Percentiles rank a stretch among this genome's conserved stretches.
Conservation (phyloP, 2,329 filamentous ascomycete genomes). For the Stachybotrys chartarum region DNA sequence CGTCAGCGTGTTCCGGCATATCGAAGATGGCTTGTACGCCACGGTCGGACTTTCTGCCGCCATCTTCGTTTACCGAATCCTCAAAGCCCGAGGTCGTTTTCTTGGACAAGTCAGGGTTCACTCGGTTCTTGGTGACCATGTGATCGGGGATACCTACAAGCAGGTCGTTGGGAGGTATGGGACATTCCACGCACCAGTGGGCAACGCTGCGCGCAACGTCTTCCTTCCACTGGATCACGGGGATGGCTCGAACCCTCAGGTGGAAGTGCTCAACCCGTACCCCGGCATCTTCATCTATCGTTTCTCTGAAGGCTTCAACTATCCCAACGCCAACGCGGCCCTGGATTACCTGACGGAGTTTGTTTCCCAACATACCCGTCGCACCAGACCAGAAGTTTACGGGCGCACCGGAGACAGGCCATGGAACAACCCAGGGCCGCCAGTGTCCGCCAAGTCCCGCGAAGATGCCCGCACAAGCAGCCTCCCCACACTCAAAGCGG, state of each 20-base stretch:
- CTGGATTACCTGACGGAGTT: slow-evolving; percentile 68
- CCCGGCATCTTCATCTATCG: slow-evolving; percentile 95
- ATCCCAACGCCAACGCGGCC: slow-evolving; percentile 86
- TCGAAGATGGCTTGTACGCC: slow-evolving; percentile 88
- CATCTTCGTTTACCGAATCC: slow-evolving; percentile 73
- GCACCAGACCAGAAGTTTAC: slow-evolving; percentile 65
- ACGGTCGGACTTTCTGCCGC: slow-evolving; percentile 73
- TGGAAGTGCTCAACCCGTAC: slow-evolving; percentile 74
- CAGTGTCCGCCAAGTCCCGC: slow-evolving; percentile 34
- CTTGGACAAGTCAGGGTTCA: slow-evolving; percentile 63
- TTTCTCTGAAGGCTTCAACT: slow-evolving; percentile 92
- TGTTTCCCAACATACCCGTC: slow-evolving; percentile 65
- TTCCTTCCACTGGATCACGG: slow-evolving; percentile 81
- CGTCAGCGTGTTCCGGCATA: slow-evolving; percentile 79
- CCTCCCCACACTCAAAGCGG: slow-evolving; percentile 70
- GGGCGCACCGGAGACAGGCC: slow-evolving; percentile 67
- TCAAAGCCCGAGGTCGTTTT: slow-evolving; percentile 77
- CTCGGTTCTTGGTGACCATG: slow-evolving; percentile 71
- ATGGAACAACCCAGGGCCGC: slow-evolving; percentile 87
- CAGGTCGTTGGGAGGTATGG: slow-evolving; percentile 46
- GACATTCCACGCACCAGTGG: slow-evolving; percentile 39
- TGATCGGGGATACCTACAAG: slow-evolving; percentile 54
- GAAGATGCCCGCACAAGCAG: slow-evolving; percentile 21
- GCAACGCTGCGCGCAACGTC: slow-evolving; percentile 60
- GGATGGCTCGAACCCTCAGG: slow-evolving; percentile 85